Base-by-base conservation (phyloP, 1,284 basidiomycete genomes). In the Limonomyces culmigenus region DNA sequence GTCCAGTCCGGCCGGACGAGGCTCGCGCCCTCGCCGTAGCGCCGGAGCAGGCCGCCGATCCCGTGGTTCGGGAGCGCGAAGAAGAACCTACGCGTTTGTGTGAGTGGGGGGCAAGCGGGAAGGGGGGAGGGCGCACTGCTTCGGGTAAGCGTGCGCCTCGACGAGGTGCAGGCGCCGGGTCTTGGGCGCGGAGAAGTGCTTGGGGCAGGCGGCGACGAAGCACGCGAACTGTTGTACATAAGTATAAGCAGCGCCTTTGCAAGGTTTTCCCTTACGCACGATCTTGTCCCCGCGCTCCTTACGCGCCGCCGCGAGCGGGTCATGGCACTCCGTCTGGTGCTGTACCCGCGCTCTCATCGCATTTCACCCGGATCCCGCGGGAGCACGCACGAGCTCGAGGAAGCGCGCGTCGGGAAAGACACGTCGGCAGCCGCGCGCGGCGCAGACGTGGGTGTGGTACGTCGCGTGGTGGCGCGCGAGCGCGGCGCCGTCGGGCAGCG, bases 31-130 rank as follows among this genome's bases (percentile, higher is more conserved):
- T 80, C 78, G 8, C 81, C 81, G 78, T 79, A 85, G 46, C 59
- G 68, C 49, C 68, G 67, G 40, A 85, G 50, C 15, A 85, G 55
- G 1, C 74, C 78, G 6, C 80, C 81, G 5, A 91, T 71, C 16
- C 87, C 87, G 51, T 84, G 86, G 52, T 88, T 86, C 6, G 83
- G 87, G 31, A 92, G 76, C 16, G 75, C 70, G 52, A 91, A 92
- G 55, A 85, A 91, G 54, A n/a, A n/a, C n/a, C n/a, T n/a, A n/a
- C n/a, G n/a, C n/a, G n/a, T n/a, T n/a, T n/a, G n/a, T n/a, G n/a
- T n/a, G n/a, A n/a, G n/a, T n/a, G n/a, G n/a, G n/a, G n/a, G n/a
- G n/a, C n/a, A n/a, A n/a, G n/a, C n/a, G n/a, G n/a, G n/a, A n/a
- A n/a, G n/a, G n/a, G n/a, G n/a, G n/a, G n/a, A n/a, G n/a, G n/a